phyloP scores from a whole-genome alignment of 129 eudicot species.

The Glebionis coronaria region DNA sequence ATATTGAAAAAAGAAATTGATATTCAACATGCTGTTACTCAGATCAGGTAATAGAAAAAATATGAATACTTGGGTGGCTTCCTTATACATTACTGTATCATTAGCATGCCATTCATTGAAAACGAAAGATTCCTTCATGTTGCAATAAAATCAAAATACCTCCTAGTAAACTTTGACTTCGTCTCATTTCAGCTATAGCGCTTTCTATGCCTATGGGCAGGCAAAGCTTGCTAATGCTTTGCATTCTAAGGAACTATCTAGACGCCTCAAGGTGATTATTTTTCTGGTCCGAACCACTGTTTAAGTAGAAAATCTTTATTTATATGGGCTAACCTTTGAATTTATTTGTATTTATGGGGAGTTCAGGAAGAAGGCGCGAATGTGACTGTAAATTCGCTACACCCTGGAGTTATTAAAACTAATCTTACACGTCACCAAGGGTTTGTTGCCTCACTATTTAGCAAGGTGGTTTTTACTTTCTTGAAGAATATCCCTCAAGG shows the following conservation, averaged over 20 bases:
- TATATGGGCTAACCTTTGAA: background rate
- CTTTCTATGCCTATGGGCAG: constrained; percentile 40
- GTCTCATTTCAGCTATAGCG: constrained; percentile 27
- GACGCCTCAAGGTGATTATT: constrained; percentile 34
- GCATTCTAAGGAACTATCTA: constrained; percentile 40
- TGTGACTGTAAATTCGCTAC: constrained; percentile 37
- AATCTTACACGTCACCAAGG: constrained; percentile 35
- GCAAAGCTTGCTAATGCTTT: constrained; percentile 49
- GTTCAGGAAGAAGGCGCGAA: constrained; percentile 22
- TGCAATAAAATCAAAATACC: no score
- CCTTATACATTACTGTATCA: no score
- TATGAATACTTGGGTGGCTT: no score
- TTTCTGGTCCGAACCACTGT: background rate
- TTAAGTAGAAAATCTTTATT: background rate
- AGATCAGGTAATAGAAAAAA: no score
- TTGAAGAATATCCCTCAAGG: constrained; percentile 47
- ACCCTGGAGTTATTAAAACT: constrained; percentile 38
- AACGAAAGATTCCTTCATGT: no score
- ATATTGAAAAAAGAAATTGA: no score
- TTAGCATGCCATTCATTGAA: no score
- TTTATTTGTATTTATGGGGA: constrained; percentile 3
- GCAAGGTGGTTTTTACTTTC: constrained; percentile 17
- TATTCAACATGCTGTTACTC: no score
- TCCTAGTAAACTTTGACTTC: background rate
- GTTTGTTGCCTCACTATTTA: constrained; percentile 17